These are phyloP conservation scores for Amanita exitialis DNA, from an alignment of 768 basidiomycete genomes.

Conservation along the genomic window DNA sequence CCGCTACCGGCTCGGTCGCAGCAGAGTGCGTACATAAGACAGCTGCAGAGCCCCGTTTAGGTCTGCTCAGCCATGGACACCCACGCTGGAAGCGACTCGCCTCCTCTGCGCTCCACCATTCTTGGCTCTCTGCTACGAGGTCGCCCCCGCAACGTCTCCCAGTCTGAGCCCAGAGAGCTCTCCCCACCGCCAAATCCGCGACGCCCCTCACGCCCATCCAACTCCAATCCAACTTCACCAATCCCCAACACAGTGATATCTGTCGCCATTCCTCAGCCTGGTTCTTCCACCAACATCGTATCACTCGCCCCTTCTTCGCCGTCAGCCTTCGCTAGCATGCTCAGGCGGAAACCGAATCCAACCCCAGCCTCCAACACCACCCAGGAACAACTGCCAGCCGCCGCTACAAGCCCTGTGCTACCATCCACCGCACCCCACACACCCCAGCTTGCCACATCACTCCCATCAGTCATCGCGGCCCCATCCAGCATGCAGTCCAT, in stretches of 20 bases:
- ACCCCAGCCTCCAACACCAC: neutral
- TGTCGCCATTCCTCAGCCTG: neutral
- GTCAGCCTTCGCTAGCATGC: conserved; percentile 3
- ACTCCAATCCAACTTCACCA: neutral
- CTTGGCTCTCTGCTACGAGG: conserved; percentile 65
- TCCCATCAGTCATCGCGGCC: neutral
- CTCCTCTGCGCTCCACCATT: conserved; percentile 48
- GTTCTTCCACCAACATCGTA: neutral
- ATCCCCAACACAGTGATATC: neutral
- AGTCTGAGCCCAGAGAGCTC: conserved; percentile 34
- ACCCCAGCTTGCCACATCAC: neutral
- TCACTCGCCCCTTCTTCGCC: conserved; percentile 12
- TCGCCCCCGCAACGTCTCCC: conserved; percentile 57
- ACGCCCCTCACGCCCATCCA: conserved; percentile 1
- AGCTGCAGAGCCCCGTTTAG: neutral
- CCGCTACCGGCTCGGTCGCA: too few species aligned
- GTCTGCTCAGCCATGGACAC: conserved; percentile 15
- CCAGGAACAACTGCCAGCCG: conserved; percentile 5
- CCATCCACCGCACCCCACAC: neutral
- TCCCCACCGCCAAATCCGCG: conserved; percentile 33
- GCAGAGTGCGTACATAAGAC: too few species aligned
- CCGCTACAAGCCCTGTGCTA: conserved; percentile 3
- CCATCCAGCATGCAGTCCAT: neutral
- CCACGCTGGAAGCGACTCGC: conserved; percentile 23
- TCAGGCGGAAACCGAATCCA: conserved; percentile 1